phyloP scores from a whole-genome alignment of 1,139 yeast species.

The Candida buenavistaensis region DNA sequence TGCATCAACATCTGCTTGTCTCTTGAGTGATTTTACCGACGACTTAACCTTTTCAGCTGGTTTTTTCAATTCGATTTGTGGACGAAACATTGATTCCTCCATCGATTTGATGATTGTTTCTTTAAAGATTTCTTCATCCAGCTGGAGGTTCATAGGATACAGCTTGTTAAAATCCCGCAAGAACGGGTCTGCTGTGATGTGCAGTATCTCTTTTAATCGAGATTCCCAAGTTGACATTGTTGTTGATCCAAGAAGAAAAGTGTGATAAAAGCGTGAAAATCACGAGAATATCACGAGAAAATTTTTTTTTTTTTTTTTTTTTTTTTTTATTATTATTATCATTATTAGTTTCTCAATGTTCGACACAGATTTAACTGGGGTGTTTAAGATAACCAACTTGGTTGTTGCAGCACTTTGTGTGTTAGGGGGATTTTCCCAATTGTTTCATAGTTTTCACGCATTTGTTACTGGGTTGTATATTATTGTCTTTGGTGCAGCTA shows the following conservation, averaged over 20 bases:
- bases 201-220: constrained; percentile 15
- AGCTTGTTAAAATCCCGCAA: constrained; percentile 11
- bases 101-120: constrained; percentile 14
- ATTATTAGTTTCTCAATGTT: no score
- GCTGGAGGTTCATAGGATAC: no score
- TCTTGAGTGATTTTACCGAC: constrained; percentile 19
- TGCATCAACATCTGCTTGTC: constrained; percentile 20
- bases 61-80: no score
- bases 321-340: no score
- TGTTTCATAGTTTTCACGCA: constrained; percentile 57
- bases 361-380: constrained; percentile 48
- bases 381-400: constrained; percentile 65
- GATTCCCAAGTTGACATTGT: constrained; percentile 14
- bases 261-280: no score
- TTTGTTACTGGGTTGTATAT: constrained; percentile 58
- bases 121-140: constrained; percentile 15
- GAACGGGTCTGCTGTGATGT: constrained; percentile 16
- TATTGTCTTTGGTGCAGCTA: constrained; percentile 53
- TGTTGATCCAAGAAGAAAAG: no score
- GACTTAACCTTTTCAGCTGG: constrained; percentile 14
- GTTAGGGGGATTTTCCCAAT: constrained; percentile 59
- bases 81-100: constrained; percentile 14
- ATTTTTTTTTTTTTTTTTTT: no score
- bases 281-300: no score
- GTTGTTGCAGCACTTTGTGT: constrained; percentile 62